Evolutionary conservation across 768 basidiomycete species (phyloP).

Genomic region (Lactarius vividus): DNA sequence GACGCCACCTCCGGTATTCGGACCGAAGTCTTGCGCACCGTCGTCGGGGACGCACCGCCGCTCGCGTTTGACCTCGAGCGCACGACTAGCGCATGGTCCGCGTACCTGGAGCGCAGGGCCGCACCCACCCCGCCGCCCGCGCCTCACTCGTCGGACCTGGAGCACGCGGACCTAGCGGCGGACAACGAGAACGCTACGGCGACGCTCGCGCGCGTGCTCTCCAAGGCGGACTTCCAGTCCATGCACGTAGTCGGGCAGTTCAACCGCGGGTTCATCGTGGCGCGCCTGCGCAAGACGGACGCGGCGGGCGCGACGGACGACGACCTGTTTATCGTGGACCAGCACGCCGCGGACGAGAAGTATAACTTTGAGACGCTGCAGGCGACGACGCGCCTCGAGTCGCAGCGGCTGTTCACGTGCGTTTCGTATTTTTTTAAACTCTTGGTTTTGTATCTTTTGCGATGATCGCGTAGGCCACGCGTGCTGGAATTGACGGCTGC

Average conservation of each 20-base stretch:
- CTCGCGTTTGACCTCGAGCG: constrained; percentile 17
- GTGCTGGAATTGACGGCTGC: constrained; percentile 80
- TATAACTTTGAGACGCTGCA: constrained; percentile 97
- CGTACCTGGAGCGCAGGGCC: constrained; percentile 2
- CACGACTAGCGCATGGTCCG: constrained; percentile 8
- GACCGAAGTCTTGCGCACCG: constrained; percentile 24
- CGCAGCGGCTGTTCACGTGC: constrained; percentile 80
- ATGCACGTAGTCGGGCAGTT: constrained; percentile 95
- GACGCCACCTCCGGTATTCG: neutral
- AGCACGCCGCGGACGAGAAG: constrained; percentile 98
- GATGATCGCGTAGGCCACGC: constrained; percentile 53
- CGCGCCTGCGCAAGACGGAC: constrained; percentile 51
- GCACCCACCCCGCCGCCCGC: neutral
- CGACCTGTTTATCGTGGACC: constrained; percentile 95
- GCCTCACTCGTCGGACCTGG: constrained; percentile 2
- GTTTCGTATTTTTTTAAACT: constrained; percentile 31
- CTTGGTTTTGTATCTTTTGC: neutral
- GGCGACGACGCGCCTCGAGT: constrained; percentile 82
- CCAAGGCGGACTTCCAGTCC: constrained; percentile 75
- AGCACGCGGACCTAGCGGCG: constrained; percentile 35
- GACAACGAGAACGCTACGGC: constrained; percentile 57
- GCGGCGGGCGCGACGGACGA: constrained; percentile 45
- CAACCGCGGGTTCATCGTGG: constrained; percentile 92
- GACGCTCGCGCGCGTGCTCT: constrained; percentile 79
- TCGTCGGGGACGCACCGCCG: neutral